Percentiles rank a stretch among this genome's conserved stretches.
phyloP scores from a whole-genome alignment of 352 stramenopile genomes.

The Phytophthora palmivora region DNA sequence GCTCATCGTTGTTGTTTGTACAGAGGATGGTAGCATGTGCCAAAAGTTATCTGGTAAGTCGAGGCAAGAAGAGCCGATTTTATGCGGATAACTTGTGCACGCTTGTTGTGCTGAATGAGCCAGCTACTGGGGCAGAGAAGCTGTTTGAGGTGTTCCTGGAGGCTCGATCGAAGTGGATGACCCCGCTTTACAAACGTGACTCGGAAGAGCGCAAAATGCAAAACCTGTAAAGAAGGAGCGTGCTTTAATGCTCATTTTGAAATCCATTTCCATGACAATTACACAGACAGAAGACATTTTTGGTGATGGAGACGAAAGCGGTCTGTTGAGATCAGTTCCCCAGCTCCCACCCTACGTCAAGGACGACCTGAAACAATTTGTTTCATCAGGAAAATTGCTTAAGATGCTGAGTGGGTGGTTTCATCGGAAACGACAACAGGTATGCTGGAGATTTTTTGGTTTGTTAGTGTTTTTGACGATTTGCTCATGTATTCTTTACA shows the following conservation, averaged over 20 bases:
- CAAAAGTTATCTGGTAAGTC: slow-evolving; percentile 54
- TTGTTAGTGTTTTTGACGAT: not conserved
- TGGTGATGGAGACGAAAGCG: slow-evolving; percentile 18
- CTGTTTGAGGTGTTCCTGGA: slow-evolving; percentile 59
- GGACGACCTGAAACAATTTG: slow-evolving; percentile 36
- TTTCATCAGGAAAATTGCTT: slow-evolving; percentile 39
- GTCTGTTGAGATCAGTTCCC: slow-evolving; percentile 36
- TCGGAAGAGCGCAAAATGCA: slow-evolving; percentile 12
- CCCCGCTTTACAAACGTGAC: slow-evolving; percentile 12
- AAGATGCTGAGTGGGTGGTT: slow-evolving; percentile 49
- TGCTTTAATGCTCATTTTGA: slow-evolving; percentile 63
- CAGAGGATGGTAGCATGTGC: slow-evolving; percentile 63
- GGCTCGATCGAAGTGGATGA: slow-evolving; percentile 65
- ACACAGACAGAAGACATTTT: slow-evolving; percentile 70
- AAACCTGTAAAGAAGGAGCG: slow-evolving; percentile 35
- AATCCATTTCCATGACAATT: slow-evolving; percentile 62
- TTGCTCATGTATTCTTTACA: slow-evolving; percentile 3
- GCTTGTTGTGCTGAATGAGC: slow-evolving; percentile 46
- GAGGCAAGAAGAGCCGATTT: slow-evolving; percentile 61
- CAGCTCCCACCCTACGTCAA: slow-evolving; percentile 37
- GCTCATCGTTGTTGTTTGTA: slow-evolving; percentile 15
- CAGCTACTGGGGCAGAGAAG: slow-evolving; percentile 33
- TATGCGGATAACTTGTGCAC: slow-evolving; percentile 74
- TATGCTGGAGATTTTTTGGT: slow-evolving; percentile 12
- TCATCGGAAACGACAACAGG: slow-evolving; percentile 42